Conservation (phyloP, 169 alveolate species). For the Cyclospora cayetanensis region DNA sequence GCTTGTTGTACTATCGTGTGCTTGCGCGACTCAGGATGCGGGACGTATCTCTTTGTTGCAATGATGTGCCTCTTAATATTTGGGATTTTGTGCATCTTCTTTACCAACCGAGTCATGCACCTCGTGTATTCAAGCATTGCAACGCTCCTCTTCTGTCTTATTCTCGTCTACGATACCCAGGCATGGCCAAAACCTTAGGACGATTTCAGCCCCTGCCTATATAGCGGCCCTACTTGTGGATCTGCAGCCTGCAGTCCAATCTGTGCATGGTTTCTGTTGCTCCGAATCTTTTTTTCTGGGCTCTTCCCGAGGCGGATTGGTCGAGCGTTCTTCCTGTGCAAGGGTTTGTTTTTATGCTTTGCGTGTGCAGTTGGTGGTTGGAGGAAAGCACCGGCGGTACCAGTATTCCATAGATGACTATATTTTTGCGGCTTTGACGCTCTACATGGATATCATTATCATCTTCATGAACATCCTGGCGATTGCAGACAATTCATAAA, state of each 20-base stretch:
- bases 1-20: too few relatives aligned
- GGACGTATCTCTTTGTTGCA: constrained; percentile 69
- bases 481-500: constrained; percentile 64
- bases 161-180: constrained; percentile 89
- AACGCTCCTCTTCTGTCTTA: constrained; percentile 86
- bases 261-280: too few relatives aligned
- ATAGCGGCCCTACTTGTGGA: too few relatives aligned
- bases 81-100: constrained; percentile 52
- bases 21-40: constrained; percentile 74
- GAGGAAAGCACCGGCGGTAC: constrained; percentile 89
- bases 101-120: not conserved
- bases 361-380: constrained; percentile 86
- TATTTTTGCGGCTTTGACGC: constrained; percentile 89
- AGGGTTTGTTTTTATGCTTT: not conserved
- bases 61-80: constrained; percentile 52
- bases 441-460: constrained; percentile 91
- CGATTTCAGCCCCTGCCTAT: too few relatives aligned
- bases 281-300: too few relatives aligned
- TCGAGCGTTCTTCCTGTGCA: too few relatives aligned
- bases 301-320: too few relatives aligned
- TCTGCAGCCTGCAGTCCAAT: too few relatives aligned
- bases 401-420: constrained; percentile 94
- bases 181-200: constrained; percentile 70
- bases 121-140: constrained; percentile 75
- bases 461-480: constrained; percentile 85